These are phyloP conservation scores for Colletotrichum spaethianum DNA, from an alignment of 2,329 filamentous ascomycete species.

Conservation along the genomic window DNA sequence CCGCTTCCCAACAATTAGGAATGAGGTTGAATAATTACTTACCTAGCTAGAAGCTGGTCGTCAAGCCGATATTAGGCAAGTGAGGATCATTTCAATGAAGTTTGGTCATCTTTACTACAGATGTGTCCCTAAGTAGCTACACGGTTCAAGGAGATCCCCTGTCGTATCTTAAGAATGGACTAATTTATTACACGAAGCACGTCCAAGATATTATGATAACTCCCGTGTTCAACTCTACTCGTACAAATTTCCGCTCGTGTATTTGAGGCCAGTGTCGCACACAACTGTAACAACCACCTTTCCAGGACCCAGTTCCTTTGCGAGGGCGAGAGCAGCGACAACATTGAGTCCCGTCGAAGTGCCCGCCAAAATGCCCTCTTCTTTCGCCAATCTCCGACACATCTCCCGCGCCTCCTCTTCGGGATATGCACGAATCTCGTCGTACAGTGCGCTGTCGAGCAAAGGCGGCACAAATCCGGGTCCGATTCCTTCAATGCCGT, in stretches of 20 bases:
- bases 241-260: slow-evolving; percentile 17
- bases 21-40: no score
- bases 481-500: slow-evolving; percentile 27
- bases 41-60: not conserved
- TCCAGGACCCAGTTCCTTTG: slow-evolving; percentile 27
- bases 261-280: slow-evolving; percentile 36
- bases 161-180: no score
- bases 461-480: slow-evolving; percentile 20
- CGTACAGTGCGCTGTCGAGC: slow-evolving; percentile 21
- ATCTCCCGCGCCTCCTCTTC: slow-evolving; percentile 30
- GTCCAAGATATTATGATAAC: not conserved
- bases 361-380: slow-evolving; percentile 29
- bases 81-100: no score
- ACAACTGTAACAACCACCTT: slow-evolving; percentile 34
- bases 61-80: not conserved
- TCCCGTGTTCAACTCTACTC: not conserved
- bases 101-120: no score
- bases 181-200: no score
- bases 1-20: not conserved
- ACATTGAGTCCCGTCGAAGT: slow-evolving; percentile 25
- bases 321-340: slow-evolving; percentile 5
- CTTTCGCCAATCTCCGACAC: slow-evolving; percentile 31
- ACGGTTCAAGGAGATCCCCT: no score
- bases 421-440: slow-evolving; percentile 15
- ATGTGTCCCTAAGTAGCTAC: not conserved